A percentile compares a stretch with the other conserved stretches of the same genome.
Conservation (phyloP, 495 filamentous ascomycete species). For the Lasiosphaeris hirsuta region DNA sequence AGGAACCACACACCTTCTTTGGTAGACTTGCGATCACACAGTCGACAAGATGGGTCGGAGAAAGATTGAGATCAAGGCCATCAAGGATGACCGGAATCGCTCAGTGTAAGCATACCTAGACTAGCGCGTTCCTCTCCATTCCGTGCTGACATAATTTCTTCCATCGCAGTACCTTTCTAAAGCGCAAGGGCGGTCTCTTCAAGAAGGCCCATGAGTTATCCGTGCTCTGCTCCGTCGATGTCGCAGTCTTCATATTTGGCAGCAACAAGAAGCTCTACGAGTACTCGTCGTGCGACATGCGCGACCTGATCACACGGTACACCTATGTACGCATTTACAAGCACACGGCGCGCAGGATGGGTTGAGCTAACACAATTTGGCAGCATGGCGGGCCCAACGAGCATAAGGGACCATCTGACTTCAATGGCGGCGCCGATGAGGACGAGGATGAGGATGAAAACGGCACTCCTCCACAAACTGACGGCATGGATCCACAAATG, state of each 20-base stretch:
- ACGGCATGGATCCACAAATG: constrained; percentile 53
- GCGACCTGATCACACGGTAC: constrained; percentile 79
- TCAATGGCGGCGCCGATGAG: constrained; percentile 75
- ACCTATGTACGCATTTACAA: constrained; percentile 67
- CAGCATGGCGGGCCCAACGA: constrained; percentile 92
- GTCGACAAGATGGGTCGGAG: constrained; percentile 56
- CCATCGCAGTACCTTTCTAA: constrained; percentile 81
- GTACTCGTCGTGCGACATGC: constrained; percentile 92
- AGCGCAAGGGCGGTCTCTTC: constrained; percentile 97
- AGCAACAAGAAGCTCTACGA: constrained; percentile 98
- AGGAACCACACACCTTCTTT: background rate
- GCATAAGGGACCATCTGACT: constrained; percentile 93
- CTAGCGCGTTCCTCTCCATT: constrained; percentile 10
- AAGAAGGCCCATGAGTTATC: constrained; percentile 99
- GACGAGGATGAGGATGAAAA: constrained; percentile 91
- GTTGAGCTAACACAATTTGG: constrained; percentile 26
- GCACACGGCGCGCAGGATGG: constrained; percentile 1
- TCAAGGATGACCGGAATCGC: constrained; percentile 98
- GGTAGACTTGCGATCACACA: background rate
- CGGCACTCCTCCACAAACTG: constrained; percentile 60
- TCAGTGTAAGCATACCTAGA: constrained; percentile 74
- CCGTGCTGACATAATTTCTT: constrained; percentile 52
- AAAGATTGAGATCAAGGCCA: constrained; percentile 98
- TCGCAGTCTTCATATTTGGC: constrained; percentile 97
- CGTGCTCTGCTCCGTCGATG: constrained; percentile 95